Evolutionary conservation across 2,329 filamentous ascomycete species (phyloP).

Genomic region (Metarhizium album): DNA sequence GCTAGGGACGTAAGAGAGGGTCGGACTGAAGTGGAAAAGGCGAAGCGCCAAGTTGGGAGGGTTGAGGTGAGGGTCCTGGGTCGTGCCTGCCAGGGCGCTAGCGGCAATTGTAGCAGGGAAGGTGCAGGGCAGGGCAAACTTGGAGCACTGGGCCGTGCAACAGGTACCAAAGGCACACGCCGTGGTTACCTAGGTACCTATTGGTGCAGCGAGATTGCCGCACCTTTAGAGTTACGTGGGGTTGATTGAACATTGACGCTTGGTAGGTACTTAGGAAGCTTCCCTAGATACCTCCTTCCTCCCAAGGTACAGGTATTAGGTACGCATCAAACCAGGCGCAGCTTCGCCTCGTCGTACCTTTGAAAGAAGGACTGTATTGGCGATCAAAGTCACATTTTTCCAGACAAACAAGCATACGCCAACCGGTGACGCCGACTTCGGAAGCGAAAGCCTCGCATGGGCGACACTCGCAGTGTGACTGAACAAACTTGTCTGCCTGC

Average conservation of each 20-base stretch:
- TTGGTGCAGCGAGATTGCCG: too few relatives aligned
- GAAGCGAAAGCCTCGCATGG: neutral
- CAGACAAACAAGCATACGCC: neutral
- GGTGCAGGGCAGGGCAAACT: neutral
- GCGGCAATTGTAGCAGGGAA: neutral
- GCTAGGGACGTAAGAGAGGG: neutral
- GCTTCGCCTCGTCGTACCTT: neutral
- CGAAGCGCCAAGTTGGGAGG: neutral
- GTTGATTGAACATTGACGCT: too few relatives aligned
- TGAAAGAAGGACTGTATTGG: neutral
- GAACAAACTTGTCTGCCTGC: neutral
- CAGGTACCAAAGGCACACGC: neutral
- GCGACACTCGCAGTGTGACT: neutral
- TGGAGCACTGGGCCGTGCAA: neutral
- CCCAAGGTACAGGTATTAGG: neutral
- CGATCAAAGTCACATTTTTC: neutral
- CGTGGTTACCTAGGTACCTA: too few relatives aligned
- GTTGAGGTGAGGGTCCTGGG: neutral
- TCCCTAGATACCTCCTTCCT: too few relatives aligned
- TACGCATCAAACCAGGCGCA: neutral
- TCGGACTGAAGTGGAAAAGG: neutral
- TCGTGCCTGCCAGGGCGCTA: neutral
- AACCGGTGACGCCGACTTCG: neutral
- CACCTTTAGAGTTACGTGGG: too few relatives aligned
- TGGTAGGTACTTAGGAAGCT: neutral